Percentiles rank a stretch among this genome's conserved stretches.
Evolutionary conservation across 768 basidiomycete genomes (phyloP).

Genomic region (Suillus subalutaceus): DNA sequence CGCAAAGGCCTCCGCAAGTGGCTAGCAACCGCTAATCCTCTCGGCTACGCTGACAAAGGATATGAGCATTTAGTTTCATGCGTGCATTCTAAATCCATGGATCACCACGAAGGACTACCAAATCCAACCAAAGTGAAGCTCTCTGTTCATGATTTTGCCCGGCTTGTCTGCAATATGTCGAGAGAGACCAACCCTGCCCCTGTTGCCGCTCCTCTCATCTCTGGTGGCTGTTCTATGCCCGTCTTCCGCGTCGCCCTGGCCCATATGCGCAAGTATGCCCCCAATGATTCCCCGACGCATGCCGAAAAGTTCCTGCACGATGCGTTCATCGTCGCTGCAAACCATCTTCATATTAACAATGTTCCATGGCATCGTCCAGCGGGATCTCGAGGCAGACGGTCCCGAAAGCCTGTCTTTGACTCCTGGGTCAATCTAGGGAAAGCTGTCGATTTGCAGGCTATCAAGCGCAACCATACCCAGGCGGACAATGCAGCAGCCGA

Average conservation of each 20-base stretch:
- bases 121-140: not conserved
- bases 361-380: not conserved
- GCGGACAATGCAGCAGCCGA: not conserved
- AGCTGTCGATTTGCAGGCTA: not conserved
- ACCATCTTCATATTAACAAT: not conserved
- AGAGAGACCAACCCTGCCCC: not conserved
- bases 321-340: not conserved
- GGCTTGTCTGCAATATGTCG: not conserved
- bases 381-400: not conserved
- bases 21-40: not conserved
- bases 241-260: not conserved
- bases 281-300: not conserved
- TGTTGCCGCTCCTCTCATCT: not conserved
- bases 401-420: not conserved
- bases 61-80: not conserved
- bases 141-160: not conserved
- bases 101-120: not conserved
- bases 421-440: not conserved
- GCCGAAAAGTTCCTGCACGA: not conserved
- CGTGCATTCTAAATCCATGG: not conserved
- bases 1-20: not conserved
- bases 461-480: too few relatives aligned
- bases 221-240: too few relatives aligned
- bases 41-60: not conserved
- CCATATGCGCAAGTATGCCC: not conserved